Evolutionary conservation across 768 basidiomycete species (phyloP).

Genomic region (Tulasnella sp.): DNA sequence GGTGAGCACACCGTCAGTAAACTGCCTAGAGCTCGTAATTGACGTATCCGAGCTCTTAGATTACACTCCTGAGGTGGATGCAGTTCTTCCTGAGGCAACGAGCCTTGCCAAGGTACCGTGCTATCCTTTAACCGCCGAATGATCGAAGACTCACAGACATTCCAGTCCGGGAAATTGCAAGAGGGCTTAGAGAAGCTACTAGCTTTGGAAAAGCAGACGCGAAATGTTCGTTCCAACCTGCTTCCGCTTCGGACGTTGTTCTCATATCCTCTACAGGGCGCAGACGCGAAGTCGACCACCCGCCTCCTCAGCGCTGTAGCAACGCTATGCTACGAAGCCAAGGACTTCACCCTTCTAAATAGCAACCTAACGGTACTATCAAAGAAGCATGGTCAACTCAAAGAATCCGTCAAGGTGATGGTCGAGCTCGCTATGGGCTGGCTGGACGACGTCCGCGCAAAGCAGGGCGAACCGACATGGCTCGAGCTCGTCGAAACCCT

Average conservation of each 20-base stretch:
- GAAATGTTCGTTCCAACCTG: slow-evolving; percentile 64
- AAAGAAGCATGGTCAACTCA: slow-evolving; percentile 97
- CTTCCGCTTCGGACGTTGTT: background rate
- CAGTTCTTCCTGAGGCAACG: slow-evolving; percentile 63
- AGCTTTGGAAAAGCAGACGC: slow-evolving; percentile 86
- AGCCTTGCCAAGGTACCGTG: slow-evolving; percentile 63
- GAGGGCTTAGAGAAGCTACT: slow-evolving; percentile 88
- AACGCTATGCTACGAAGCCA: slow-evolving; percentile 66
- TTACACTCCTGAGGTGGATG: slow-evolving; percentile 77
- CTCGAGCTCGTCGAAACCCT: slow-evolving; percentile 85
- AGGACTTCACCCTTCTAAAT: slow-evolving; percentile 68
- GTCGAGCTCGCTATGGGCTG: slow-evolving; percentile 82
- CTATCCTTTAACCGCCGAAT: slow-evolving; percentile 11
- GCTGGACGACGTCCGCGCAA: slow-evolving; percentile 68
- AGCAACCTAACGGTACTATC: slow-evolving; percentile 62
- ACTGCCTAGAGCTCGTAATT: background rate
- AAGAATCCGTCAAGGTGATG: slow-evolving; percentile 83
- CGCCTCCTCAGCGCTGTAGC: slow-evolving; percentile 71
- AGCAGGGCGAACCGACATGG: slow-evolving; percentile 70
- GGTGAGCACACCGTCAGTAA: slow-evolving; percentile 11
- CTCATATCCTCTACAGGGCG: slow-evolving; percentile 53
- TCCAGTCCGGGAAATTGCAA: slow-evolving; percentile 73
- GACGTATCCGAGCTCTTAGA: slow-evolving; percentile 40
- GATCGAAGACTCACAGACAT: slow-evolving; percentile 28
- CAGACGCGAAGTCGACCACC: slow-evolving; percentile 89